Base-by-base conservation (phyloP, 1,139 yeast genomes). In the Debaryomyces coudertii region DNA sequence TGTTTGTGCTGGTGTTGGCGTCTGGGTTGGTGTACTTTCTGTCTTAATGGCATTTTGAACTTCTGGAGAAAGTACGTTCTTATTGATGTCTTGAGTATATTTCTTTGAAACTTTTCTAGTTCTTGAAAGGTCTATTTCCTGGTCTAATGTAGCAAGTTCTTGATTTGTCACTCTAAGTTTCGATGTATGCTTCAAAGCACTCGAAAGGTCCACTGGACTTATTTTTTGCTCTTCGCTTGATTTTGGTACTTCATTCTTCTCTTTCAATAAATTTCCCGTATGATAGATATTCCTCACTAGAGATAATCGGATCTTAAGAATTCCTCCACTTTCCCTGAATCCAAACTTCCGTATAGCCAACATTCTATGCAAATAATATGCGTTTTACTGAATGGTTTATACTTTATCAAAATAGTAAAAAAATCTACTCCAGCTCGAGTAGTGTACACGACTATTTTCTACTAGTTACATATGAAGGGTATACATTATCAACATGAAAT, bases 181-280 rank as follows among this genome's bases (percentile, higher is more conserved):
- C 11, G 55, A 49, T 2, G 49, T 49, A 36, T 51, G 52, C 31
- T 47, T 48, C 24, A 53, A 48, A 4, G 56, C 56, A 23, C 45
- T 44, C 5, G 54, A 48, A 23, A 53, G 47, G 30, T 53, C 54
- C 3, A 42, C 30, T 23, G 45, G 23, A 14, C 43, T 45, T n/a
- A 44, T 36, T 40, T 48, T 47, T 18, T 43, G 43, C 20, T 40
- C 47, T 31, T 43, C 45, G 20, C 24, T 35, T 9, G 43, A 34
- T 12, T 33, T 43, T n/a, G 25, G 16, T 27, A 23, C 16, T 18
- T 20, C 41, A 38, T 28, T 20, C 22, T 38, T 38, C 7, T 29
- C 36, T 27, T 43, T 43, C 7, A 37, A 25, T 38, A 43, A 33
- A 6, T 3, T 5, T 9, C n/a, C 14, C 5, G 15, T 31, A 8